phyloP scores from a whole-genome alignment of 1,139 yeast genomes.

The Kluyveromyces sp. region DNA sequence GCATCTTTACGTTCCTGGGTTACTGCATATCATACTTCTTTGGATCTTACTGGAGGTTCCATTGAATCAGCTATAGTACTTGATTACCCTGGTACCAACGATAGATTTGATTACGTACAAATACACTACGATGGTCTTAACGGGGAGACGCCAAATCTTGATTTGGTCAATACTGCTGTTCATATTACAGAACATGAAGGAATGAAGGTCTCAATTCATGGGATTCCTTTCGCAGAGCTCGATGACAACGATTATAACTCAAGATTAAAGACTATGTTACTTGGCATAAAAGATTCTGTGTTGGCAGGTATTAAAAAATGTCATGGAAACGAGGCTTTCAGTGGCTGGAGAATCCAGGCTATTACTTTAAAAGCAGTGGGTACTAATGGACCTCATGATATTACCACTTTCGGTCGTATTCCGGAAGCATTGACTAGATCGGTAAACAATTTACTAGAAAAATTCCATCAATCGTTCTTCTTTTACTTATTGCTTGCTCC shows the following conservation, averaged over 20 bases:
- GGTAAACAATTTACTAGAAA: conserved; percentile 85
- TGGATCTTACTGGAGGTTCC: conserved; percentile 90
- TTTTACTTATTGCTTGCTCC: conserved; percentile 82
- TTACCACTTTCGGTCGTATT: conserved; percentile 86
- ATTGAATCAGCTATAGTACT: conserved; percentile 86
- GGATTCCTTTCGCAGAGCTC: conserved; percentile 42
- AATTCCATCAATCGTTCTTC: conserved; percentile 94
- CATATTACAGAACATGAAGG: conserved; percentile 68
- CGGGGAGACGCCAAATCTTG: conserved; percentile 93
- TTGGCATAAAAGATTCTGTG: conserved; percentile 62
- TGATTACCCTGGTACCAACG: conserved; percentile 64
- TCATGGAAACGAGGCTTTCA: conserved; percentile 81
- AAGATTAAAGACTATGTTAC: conserved; percentile 51
- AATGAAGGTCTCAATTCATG: conserved; percentile 60
- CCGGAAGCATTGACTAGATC: conserved; percentile 84
- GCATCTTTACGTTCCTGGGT: conserved; percentile 81
- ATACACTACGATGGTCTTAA: conserved; percentile 80
- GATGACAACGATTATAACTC: conserved; percentile 39
- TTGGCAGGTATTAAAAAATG: conserved; percentile 56
- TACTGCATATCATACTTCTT: conserved; percentile 79
- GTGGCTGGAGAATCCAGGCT: conserved; percentile 96
- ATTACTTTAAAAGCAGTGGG: conserved; percentile 68
- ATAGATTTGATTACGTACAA: conserved; percentile 68
- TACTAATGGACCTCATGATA: conserved; percentile 50
- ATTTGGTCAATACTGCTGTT: conserved; percentile 74